Base-by-base conservation (phyloP, 352 stramenopile species). In the Pythium periplocum region DNA sequence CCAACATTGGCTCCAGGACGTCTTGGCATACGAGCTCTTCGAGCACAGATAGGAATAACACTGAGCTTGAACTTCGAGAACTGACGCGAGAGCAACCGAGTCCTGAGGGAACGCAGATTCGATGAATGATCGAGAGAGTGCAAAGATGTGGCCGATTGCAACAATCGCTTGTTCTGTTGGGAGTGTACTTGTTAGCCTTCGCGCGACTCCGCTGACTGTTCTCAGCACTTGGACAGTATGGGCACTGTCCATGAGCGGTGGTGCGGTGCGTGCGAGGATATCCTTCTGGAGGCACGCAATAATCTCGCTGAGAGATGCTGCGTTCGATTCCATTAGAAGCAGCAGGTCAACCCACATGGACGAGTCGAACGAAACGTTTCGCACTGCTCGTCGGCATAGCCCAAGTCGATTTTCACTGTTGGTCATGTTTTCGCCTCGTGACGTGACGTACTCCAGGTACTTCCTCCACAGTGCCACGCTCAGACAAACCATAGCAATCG, bases 341-440 rank as follows among this genome's bases (percentile, higher is more conserved):
- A 91, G 34, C 42, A 75, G 57, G 35, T 84, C 70, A 3, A 71
- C 69, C 80, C 80, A 91, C 4, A 68, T 52, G 30, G 46, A 56
- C 12, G 80, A 83, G 50, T 91, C 78, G 32, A 86, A 87, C 1
- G 75, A 78, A 17, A 89, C 65, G 46, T 91, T 91, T 6, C 75
- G 75, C 38, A 83, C 69, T 11, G 74, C 75, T 32, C 78, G 68
- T 34, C 55, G 61, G 7, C 31, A 50, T 17, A 88, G 34, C 10
- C 52, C 66, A 4, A 62, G 34, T 11, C 45, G 4, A 11, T 53
- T 34, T 0, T 63, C 33, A 8, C 17, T 48, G 31, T 45, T 30
- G 6, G n/a, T 35, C n/a, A 43, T 2, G 36, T 33, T 6, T 7
- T 55, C 55, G 3, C 44, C 61, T 26, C 17, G 17, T 26, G 17